Base-by-base conservation (phyloP, 2,329 filamentous ascomycete genomes). In the Sporothrix curviconia region DNA sequence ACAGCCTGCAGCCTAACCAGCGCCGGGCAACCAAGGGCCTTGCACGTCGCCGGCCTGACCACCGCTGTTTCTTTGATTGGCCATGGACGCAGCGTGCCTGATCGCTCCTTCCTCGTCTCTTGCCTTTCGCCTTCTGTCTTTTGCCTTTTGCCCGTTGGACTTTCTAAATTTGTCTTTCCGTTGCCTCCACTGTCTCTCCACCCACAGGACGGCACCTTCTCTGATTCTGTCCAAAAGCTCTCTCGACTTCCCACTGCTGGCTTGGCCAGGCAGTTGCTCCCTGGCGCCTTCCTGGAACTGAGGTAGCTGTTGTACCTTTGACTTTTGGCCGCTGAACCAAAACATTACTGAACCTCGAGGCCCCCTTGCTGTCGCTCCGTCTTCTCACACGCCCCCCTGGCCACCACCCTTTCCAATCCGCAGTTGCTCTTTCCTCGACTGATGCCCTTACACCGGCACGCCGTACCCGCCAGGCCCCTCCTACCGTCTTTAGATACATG, bases 351-450 rank as follows among this genome's bases (percentile, higher is more conserved):
- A 36, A 39, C 32, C 11, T n/a, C 17, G 14, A 30, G 15, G 7
- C 32, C n/a, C 30, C 42, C 34, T 49, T 46, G 42, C 42, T 25
- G 44, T 42, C 19, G 8, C 43, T 49, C 24, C 54, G 43, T 30
- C 44, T 25, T 30, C 14, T 32, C 28, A 30, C 46, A 17, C 34
- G 19, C 37, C 37, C 39, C 44, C 43, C 52, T 30, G 28, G 40
- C 12, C 34, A 51, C 49, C 34, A 28, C 49, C 49, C 49, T 28
- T 51, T 15, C 32, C 22, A 15, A 11, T 24, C 40, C 52, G 37
- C 43, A 44, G 40, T 28, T 46, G 55, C 44, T 58, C 50, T 47
- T 58, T 40, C 30, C 39, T 56, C 36, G 44, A 44, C 57, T 59
- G 43, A 25, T 32, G 43, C 55, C 25, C 37, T 34, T 15, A 36